Conservation (phyloP, 495 filamentous ascomycete genomes). For the Neurospora sp. region DNA sequence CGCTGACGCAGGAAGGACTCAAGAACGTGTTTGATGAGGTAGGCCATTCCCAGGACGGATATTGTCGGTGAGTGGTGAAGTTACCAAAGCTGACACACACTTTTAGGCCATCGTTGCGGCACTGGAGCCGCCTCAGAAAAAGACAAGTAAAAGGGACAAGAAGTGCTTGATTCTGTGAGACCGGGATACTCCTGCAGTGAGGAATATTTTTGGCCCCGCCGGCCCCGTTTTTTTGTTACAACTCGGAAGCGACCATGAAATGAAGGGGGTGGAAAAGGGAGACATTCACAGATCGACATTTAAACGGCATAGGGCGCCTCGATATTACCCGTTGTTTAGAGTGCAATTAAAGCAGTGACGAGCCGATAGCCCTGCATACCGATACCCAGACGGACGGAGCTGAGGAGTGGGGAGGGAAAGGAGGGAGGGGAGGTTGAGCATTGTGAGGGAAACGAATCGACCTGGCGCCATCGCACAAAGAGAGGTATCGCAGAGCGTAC, state of each 20-base stretch:
- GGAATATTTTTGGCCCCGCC: neutral
- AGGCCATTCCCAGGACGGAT: constrained; percentile 21
- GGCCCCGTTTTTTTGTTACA: constrained; percentile 1
- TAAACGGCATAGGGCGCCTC: neutral
- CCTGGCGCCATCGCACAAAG: constrained; percentile 1
- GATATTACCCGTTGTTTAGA: constrained; percentile 12
- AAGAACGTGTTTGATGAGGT: constrained; percentile 99
- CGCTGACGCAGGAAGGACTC: constrained; percentile 93
- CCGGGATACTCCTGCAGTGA: constrained; percentile 4
- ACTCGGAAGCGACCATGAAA: neutral
- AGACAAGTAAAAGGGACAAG: constrained; percentile 42
- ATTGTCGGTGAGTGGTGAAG: neutral
- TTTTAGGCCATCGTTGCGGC: constrained; percentile 78
- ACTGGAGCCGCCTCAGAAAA: constrained; percentile 69
- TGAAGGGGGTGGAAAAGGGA: neutral
- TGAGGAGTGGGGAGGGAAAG: neutral
- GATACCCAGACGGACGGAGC: constrained; percentile 4
- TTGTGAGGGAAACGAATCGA: neutral
- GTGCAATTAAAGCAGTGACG: constrained; percentile 32
- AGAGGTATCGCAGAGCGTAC: neutral
- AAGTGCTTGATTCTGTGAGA: constrained; percentile 44
- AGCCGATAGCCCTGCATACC: neutral
- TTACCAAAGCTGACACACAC: neutral
- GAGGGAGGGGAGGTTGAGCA: constrained; percentile 8
- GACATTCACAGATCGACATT: constrained; percentile 10